Base-by-base conservation (phyloP, 495 filamentous ascomycete species). In the Aspergillus funiculosus region DNA sequence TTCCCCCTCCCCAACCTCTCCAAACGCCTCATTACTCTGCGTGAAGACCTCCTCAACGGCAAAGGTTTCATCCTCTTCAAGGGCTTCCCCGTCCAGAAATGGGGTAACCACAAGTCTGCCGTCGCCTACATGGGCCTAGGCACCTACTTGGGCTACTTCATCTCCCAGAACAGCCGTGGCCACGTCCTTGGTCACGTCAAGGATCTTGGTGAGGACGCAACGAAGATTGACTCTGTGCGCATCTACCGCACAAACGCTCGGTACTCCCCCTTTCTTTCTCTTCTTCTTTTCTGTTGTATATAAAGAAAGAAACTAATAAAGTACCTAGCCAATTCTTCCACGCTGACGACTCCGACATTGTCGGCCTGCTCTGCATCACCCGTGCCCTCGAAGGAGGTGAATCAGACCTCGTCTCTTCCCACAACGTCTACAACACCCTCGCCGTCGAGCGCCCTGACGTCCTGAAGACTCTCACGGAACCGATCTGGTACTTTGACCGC, bases 61-160 rank as follows among this genome's bases (percentile, higher is more conserved):
- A 90, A 87, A 58, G 89, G 89, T 4, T 94, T 95, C 65, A 83
- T 87, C 50, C 71, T 94, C n/a, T 89, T 92, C 65, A 90, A 89
- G 64, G 80, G 82, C 21, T 78, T 94, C 50, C 89, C 88, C 5
- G 83, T 86, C 9, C 50, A 73, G 39, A 64, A 77, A 61, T 95
- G 89, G 89, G 77, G 82, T n/a, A 73, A 78, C 40, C 73, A 78
- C 49, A 95, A 92, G 66, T 85, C 80, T 9, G 88, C 89, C 17
- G 79, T 85, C 20, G 88, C 86, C 15, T 94, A 94, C 66, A 89
- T 95, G 83, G 89, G 89, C 24, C 70, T 95, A 1, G 87, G 88
- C n/a, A 83, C 85, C 2, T 79, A 91, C 56, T 72, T 95, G 3
- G 89, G 89, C 26, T 89, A 94, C 65, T 87, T 89, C 45, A 75